Base-by-base conservation (phyloP, 1,139 yeast species). In the Kluyveromyces sp. region DNA sequence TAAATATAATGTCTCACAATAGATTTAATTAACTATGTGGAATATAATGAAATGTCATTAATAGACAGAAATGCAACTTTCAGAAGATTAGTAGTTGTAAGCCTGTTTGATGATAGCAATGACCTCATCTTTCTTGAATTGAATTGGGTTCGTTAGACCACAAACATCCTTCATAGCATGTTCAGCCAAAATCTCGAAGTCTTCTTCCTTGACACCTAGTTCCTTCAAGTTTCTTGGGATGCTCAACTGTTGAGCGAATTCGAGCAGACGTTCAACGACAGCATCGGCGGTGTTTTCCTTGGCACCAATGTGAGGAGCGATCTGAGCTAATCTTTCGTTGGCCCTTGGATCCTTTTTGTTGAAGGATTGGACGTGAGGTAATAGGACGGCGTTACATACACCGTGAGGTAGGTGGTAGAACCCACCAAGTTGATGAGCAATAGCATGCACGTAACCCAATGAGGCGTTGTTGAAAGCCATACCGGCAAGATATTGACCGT, bases 401-500 rank as follows among this genome's bases (percentile, higher is more conserved):
- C 54, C 55, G 36, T 51, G 55, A 4, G 54, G 53, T 40, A 51
- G 31, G 38, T 52, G 52, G 46, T 51, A 52, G 40, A 51, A 48
- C 26, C 54, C 53, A 40, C 55, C 55, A 20, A 52, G 44, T 39
- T 52, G 55, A 42, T 52, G 55, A 26, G 54, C 55, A 34, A 52
- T 35, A 18, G 54, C 54, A 33, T 52, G 54, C 19, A 52, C 54
- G 33, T 51, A 52, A 33, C 53, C 54, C 35, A 51, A 36, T 15
- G 54, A 52, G 29, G 55, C 54, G 33, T 49, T 49, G 47, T 51
- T 52, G 48, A 52, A 52, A 41, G 55, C 54, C 55, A 52, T 52
- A 34, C 53, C 54, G 9, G 52, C 55, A 33, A 51, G 35, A 35
- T 49, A 52, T 39, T 52, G 54, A 16, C 52, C 55, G 43, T 51